Base-by-base conservation (phyloP, 371 early-diverging fungal species). In the Entomophthora muscae region DNA sequence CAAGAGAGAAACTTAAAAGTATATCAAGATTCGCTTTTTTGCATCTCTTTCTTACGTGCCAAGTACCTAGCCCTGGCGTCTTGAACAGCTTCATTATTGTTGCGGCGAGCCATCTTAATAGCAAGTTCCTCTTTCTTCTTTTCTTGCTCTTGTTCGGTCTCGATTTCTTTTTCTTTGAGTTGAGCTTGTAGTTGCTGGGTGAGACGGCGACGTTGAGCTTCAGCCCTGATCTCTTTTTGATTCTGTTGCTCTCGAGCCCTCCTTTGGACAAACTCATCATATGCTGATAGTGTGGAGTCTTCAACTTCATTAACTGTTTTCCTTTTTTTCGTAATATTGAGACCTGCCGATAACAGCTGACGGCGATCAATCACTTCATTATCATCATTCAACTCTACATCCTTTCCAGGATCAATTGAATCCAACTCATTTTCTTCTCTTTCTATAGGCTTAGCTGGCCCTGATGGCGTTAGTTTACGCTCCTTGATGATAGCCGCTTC, bases 301-400 rank as follows among this genome's bases (percentile, higher is more conserved):
- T 71, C 64, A 72, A 62, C 66, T 42, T 28, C 67, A 55, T 21
- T 33, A 12, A 53, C 24, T 12, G 66, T 32, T 3, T 67, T 29
- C 53, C 70, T 76, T 56, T 74, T 77, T 30, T 66, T 69, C 3
- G 69, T 63, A 3, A 89, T 67, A 64, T 91, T 91, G 32, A 93
- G 74, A 0, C 93, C 93, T 22, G 85, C 87, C 10, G 76, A 72
- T 22, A 91, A 75, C 2, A 88, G 70, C 26, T 86, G 80, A 26
- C 88, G 78, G 67, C 88, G 88, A 68, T 91, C 90, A 21, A 91
- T 84, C 53, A 91, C 76, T 57, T 86, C 81, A 27, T 84, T 82
- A 23, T 83, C 83, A 53, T 83, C 91, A 64, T 88, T 88, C 33
- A 88, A 42, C 10, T 68, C 68, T 0, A 85, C 79, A 13, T 73